Base-by-base conservation (phyloP, 2,329 filamentous ascomycete genomes). In the Dactylellina leptospora region DNA sequence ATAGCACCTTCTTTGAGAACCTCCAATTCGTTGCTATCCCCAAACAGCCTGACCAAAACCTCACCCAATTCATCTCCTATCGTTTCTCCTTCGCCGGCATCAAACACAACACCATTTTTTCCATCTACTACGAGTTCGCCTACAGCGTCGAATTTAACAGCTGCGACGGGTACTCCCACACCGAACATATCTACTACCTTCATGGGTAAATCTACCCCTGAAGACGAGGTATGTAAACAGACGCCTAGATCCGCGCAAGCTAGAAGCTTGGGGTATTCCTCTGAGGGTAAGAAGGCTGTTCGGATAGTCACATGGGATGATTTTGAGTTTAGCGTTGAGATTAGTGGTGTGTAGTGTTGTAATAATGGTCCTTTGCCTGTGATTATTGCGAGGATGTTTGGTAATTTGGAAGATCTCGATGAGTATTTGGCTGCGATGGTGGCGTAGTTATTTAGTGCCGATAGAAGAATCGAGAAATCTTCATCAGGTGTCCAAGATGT, bases 171-270 rank as follows among this genome's bases (percentile, higher is more conserved):
- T 25, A 99, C 82, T 0, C 93, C 95, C 0, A 93, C 90, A 1
- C 95, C 95, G 79, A 99, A 97, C 93, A 99, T 97, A 79, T 99
- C 95, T 11, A 99, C 93, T 0, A 99, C 92, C 81, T 99, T 99
- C 95, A 99, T 99, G 0, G 95, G 95, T 18, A 99, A 83, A 80
- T 99, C 95, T 0, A 99, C 92, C 0, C 95, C 95, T 1, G 92
- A 96, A 75, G 90, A 96, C 11, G 92, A 97, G 75, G 87, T 96
- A 81, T 99, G 95, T 23, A 99, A 82, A 63, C 91, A 96, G 22
- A 99, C 87, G 8, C 95, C 95, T 0, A 99, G 83, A 77, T 97
- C 93, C 2, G 95, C 92, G 45, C 89, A 89, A 9, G 89, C 90
- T 27, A 99, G 86, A 2, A 99, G 84, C 0, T 83, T 84, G 0